Base-by-base conservation (phyloP, 495 filamentous ascomycete genomes). In the Coniosporium apollinis region DNA sequence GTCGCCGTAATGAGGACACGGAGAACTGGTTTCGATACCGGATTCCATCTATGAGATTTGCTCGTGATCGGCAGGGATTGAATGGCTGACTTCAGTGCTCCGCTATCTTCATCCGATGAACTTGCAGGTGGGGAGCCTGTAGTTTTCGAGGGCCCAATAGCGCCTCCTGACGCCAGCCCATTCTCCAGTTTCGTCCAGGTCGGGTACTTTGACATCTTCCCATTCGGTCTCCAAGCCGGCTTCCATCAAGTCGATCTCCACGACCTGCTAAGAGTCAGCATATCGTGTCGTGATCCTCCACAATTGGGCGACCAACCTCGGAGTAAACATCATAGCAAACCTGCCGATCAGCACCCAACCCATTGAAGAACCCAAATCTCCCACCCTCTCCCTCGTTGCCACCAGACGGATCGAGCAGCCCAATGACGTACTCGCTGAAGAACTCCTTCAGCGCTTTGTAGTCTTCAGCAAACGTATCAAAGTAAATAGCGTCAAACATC, bases 271-370 rank as follows among this genome's bases (percentile, higher is more conserved):
- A 1, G 8, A 8, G 21, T 29, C n/a, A n/a, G n/a, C n/a, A n/a
- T n/a, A n/a, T n/a, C n/a, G n/a, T n/a, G n/a, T n/a, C n/a, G n/a
- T n/a, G n/a, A n/a, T n/a, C n/a, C n/a, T n/a, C n/a, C n/a, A n/a
- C n/a, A n/a, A n/a, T n/a, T n/a, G n/a, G n/a, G 19, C 7, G 7
- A 42, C 44, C 21, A 39, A 58, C 56, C 55, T 84, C 86, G 28
- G 74, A 76, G 54, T 97, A 96, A 2, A 96, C 85, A 64, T 96
- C 89, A 50, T 94, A 94, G 53, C 82, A 87, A 34, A 94, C 75
- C 49, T 79, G 71, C 18, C 87, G 65, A 62, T 97, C 89, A 4
- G 91, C 89, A 0, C 89, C 89, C 40, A 96, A 70, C 0, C 89
- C 89, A 52, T 96, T 89, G 56, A 96, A 97, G 61, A 94, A 96